Base-by-base conservation (phyloP, 345 rosid species). In the Eucalyptus virginea region DNA sequence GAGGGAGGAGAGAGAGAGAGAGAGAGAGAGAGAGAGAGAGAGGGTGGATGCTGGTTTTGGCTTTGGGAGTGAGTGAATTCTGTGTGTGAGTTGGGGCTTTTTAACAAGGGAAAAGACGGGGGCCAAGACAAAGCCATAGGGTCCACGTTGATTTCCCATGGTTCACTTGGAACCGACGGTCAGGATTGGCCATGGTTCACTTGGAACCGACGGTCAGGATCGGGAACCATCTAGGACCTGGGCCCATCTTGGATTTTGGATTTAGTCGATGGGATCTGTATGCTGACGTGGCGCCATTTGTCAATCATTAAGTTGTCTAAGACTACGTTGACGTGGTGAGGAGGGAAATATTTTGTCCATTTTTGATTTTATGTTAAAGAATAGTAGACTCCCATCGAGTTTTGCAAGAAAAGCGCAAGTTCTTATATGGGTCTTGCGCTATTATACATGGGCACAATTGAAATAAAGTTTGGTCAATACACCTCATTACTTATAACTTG, bases 371-470 rank as follows among this genome's bases (percentile, higher is more conserved):
- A 9, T 24, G 30, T 56, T 56, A 56, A 56, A 24, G 13, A 56
- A 5, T 1, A 10, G 3, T 0, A 0, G 12, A 56, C 30, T 56
- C 30, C 3, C 0, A 0, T 56, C 13, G 14, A 56, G 62, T 56
- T 0, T 56, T 2, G 2, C 30, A 56, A 56, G 3, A 24, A 56
- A 56, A 24, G n/a, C 6, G 13, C 1, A 69, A 0, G n/a, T 8
- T 65, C 30, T 56, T 56, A 19, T 18, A 56, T 56, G 6, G 5
- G 13, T 56, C 3, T 56, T 56, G 6, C 6, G 1, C 62, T 56
- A 0, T 56, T 0, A 23, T 0, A 24, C 3, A 56, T 24, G 0
- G 30, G 6, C 28, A 23, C 62, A 56, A 56, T 56, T 19, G 13
- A 56, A 56, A 56, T 56, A 56, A 56, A 24, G 30, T 56, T 56